Percentiles rank a stretch among this genome's conserved stretches.
Conservation (phyloP, 78 protist genomes). For the Dictyostelium purpureum region DNA sequence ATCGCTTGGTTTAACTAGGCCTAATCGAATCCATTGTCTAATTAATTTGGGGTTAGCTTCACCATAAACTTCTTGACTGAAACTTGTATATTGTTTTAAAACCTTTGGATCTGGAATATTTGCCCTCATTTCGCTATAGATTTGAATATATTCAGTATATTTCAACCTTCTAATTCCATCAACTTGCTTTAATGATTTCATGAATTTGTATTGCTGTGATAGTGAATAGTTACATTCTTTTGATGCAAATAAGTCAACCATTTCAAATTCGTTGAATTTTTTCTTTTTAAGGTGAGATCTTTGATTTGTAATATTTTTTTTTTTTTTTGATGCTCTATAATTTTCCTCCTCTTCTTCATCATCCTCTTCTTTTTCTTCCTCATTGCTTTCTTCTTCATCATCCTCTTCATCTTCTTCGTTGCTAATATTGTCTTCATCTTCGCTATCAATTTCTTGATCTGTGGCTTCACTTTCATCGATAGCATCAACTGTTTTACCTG, state of each 20-base stretch:
- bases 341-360: not conserved
- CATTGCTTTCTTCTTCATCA: not conserved
- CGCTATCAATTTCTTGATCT: no score
- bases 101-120: not conserved
- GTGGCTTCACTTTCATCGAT: not conserved
- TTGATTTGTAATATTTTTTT: not conserved
- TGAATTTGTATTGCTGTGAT: not conserved
- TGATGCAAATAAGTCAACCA: constrained; percentile 4
- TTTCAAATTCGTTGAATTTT: not conserved
- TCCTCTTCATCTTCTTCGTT: not conserved
- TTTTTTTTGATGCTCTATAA: not conserved
- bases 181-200: not conserved
- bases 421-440: not conserved
- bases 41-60: constrained; percentile 33
- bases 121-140: not conserved
- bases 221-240: constrained; percentile 1
- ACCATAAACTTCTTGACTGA: constrained; percentile 35
- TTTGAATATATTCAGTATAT: constrained; percentile 5
- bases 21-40: not conserved
- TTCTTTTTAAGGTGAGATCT: not conserved
- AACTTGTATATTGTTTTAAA: not conserved
- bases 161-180: not conserved
- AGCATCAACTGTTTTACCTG: not conserved
- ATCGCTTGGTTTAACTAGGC: constrained; percentile 9
- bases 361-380: not conserved